These are phyloP conservation scores for Rhizopogon sp. DNA, from an alignment of 768 basidiomycete genomes.

Conservation along the genomic window DNA sequence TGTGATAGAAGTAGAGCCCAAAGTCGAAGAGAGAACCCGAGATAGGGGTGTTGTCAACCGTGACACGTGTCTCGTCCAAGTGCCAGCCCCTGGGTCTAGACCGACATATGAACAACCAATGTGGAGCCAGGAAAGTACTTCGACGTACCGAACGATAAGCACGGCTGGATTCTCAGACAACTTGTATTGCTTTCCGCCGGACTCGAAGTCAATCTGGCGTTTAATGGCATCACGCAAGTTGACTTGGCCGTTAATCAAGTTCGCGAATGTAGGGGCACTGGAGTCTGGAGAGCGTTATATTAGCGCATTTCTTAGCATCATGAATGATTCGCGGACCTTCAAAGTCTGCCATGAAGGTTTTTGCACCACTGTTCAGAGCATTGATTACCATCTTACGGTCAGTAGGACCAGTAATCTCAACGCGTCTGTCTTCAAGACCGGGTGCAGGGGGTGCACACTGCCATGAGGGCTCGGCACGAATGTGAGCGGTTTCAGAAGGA, in stretches of 20 bases:
- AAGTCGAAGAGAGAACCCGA: conserved; percentile 97
- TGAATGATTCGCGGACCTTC: conserved; percentile 56
- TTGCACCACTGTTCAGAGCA: conserved; percentile 90
- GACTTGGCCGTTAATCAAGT: conserved; percentile 89
- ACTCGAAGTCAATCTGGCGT: conserved; percentile 85
- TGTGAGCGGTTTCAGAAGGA: conserved; percentile 79
- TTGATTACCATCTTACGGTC: conserved; percentile 99
- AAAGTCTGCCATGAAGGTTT: conserved; percentile 99
- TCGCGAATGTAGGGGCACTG: conserved; percentile 87
- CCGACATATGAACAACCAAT: background rate
- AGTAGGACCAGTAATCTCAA: conserved; percentile 97
- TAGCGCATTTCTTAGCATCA: background rate
- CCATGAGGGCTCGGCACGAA: conserved; percentile 90
- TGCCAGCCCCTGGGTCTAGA: conserved; percentile 96
- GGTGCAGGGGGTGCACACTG: conserved; percentile 87
- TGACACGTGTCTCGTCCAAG: conserved; percentile 88
- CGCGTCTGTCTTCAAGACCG: conserved; percentile 90
- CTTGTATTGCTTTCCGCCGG: conserved; percentile 87
- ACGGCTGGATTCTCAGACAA: conserved; percentile 82
- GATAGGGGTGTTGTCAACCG: conserved; percentile 82
- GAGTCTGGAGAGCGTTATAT: conserved; percentile 57
- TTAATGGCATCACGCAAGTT: conserved; percentile 91
- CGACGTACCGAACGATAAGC: conserved; percentile 77
- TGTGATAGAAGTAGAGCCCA: conserved; percentile 95
- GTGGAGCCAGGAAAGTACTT: conserved; percentile 12